A percentile compares a stretch with the other conserved stretches of the same genome.
These are phyloP conservation scores for Gastrolobium villosum DNA, from an alignment of 306 rosid species.

Conservation along the genomic window DNA sequence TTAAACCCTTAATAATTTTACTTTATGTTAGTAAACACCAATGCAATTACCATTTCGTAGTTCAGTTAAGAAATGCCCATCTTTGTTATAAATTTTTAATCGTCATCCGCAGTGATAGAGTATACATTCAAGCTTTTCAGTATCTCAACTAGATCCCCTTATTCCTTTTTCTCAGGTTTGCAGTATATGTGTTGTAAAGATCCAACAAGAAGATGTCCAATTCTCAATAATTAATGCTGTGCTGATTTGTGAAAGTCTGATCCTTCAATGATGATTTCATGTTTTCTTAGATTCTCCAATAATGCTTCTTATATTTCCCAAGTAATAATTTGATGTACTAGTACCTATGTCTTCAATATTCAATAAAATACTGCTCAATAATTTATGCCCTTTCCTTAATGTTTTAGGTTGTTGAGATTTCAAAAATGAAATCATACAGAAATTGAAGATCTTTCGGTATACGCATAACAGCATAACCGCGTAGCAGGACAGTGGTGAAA, in stretches of 20 bases:
- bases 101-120: not conserved
- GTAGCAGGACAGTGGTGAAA: too few relatives aligned
- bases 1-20: not conserved
- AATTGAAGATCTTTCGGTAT: not conserved
- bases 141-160: not conserved
- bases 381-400: slow-evolving; percentile 6
- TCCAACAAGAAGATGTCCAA: too few relatives aligned
- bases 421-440: not conserved
- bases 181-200: not conserved
- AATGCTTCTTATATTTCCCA: not conserved
- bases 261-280: slow-evolving; percentile 4
- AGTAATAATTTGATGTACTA: not conserved
- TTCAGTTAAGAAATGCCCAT: not conserved
- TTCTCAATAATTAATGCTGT: not conserved
- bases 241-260: not conserved
- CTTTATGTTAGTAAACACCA: too few relatives aligned
- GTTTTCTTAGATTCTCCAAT: slow-evolving; percentile 27
- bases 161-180: not conserved
- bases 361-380: slow-evolving; percentile 15
- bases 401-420: slow-evolving; percentile 1
- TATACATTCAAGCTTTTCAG: not conserved
- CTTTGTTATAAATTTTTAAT: not conserved
- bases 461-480: too few relatives aligned
- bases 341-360: not conserved
- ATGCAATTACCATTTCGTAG: not conserved